These are phyloP conservation scores for Pseudogymnoascus sp. DNA, from an alignment of 2,329 filamentous ascomycete genomes.

Conservation along the genomic window DNA sequence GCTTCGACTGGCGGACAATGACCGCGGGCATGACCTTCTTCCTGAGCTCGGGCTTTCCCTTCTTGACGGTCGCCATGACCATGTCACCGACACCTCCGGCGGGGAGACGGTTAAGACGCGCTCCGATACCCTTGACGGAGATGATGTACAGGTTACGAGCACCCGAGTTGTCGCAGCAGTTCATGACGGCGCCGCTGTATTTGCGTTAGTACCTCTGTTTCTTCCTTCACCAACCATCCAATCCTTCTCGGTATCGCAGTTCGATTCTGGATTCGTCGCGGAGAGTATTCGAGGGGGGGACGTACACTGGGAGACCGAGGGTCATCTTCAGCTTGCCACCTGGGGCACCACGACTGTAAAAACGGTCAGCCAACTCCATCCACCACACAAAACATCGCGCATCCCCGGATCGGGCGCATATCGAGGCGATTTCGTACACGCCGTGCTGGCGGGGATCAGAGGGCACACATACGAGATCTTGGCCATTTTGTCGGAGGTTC, in stretches of 20 bases:
- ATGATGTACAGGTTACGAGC: conserved; percentile 99
- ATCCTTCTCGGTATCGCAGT: conserved; percentile 5
- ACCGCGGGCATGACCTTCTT: conserved; percentile 99
- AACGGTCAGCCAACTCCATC: conserved; percentile 8
- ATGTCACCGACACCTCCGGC: conserved; percentile 98
- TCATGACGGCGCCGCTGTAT: conserved; percentile 92
- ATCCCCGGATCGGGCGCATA: conserved; percentile 8
- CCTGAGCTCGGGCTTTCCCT: conserved; percentile 99
- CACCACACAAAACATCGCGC: conserved; percentile 4
- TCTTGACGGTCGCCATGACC: conserved; percentile 99
- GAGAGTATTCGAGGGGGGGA: conserved; percentile 29
- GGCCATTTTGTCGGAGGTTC: conserved; percentile 50
- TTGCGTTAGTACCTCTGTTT: conserved; percentile 12
- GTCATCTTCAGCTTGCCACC: conserved; percentile 99
- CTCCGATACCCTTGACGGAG: conserved; percentile 97
- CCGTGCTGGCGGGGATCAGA: conserved; percentile 14
- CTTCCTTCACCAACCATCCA: conserved; percentile 11
- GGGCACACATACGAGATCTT: conserved; percentile 51
- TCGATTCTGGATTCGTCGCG: conserved; percentile 9
- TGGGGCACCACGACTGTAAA: conserved; percentile 70
- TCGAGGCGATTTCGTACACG: not conserved
- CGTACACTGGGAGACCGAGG: conserved; percentile 99
- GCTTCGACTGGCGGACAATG: conserved; percentile 98
- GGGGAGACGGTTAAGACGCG: conserved; percentile 92
- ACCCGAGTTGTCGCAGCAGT: conserved; percentile 99